A percentile compares a stretch with the other conserved stretches of the same genome.
phyloP scores from a whole-genome alignment of 345 rosid species.

The Mallotus nudiflorus region DNA sequence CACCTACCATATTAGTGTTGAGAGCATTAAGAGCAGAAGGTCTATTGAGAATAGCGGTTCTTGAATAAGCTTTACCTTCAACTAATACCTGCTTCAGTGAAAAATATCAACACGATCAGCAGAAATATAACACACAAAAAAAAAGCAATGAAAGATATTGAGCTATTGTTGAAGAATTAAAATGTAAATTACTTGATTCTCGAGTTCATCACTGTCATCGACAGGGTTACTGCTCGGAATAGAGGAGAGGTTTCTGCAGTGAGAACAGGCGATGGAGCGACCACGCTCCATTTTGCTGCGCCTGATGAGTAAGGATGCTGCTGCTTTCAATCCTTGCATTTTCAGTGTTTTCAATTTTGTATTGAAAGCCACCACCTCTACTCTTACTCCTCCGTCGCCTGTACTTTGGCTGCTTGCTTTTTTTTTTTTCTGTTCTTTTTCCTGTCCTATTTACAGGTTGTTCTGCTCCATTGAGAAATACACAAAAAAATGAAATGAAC shows the following conservation, averaged over 20 bases:
- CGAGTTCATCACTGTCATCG: conserved; percentile 48
- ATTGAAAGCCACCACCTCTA: no score
- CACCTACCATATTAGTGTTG: conserved; percentile 73
- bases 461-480: no score
- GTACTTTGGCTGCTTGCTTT: no score
- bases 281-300: conserved; percentile 18
- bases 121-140: background rate
- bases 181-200: conserved; percentile 52
- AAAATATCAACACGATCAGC: background rate
- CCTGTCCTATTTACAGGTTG: no score
- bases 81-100: conserved; percentile 54
- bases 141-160: background rate
- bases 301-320: conserved; percentile 25
- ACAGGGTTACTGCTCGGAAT: conserved; percentile 32
- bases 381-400: no score
- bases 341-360: background rate
- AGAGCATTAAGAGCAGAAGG: conserved; percentile 87
- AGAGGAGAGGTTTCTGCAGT: conserved; percentile 41
- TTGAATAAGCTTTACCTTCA: conserved; percentile 66
- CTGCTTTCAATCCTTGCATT: conserved; percentile 39
- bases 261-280: conserved; percentile 11
- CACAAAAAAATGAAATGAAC: no score
- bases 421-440: no score
- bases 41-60: conserved; percentile 79
- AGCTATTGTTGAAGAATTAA: background rate